Percentiles rank a stretch among this genome's conserved stretches.
phyloP scores from a whole-genome alignment of 2,329 filamentous ascomycete genomes.

The Emmonsia crescens region DNA sequence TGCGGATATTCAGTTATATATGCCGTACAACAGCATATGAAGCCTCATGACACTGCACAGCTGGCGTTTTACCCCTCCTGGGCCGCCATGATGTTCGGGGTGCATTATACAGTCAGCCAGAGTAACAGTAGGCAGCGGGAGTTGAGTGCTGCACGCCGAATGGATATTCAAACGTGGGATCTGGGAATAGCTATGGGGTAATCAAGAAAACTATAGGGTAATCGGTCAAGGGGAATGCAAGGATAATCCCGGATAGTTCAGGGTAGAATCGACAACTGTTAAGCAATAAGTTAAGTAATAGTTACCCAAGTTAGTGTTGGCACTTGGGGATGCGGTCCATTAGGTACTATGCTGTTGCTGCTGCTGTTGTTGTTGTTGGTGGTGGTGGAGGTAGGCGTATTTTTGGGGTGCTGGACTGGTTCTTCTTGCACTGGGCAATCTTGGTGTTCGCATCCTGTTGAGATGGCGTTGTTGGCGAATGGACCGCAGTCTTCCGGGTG shows the following conservation, averaged over 20 bases:
- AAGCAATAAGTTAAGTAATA: neutral
- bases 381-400: neutral
- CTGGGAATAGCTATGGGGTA: too few relatives aligned
- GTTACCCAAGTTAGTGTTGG: neutral
- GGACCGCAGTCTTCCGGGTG: neutral
- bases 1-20: neutral
- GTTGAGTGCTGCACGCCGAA: neutral
- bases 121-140: too few relatives aligned
- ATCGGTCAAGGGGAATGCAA: neutral
- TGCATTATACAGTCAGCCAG: neutral
- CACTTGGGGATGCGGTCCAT: too few relatives aligned
- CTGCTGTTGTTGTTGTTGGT: neutral
- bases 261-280: neutral
- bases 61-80: neutral
- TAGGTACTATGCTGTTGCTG: too few relatives aligned
- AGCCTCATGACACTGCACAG: neutral
- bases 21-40: neutral
- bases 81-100: neutral
- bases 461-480: neutral
- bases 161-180: neutral
- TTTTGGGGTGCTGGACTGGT: neutral
- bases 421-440: neutral
- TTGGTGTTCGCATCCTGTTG: neutral
- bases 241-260: constrained; percentile 3
- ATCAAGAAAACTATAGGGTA: neutral